Conservation (phyloP, 225 moss, liverwort and hornwort species). For the Marchantia paleacea region DNA sequence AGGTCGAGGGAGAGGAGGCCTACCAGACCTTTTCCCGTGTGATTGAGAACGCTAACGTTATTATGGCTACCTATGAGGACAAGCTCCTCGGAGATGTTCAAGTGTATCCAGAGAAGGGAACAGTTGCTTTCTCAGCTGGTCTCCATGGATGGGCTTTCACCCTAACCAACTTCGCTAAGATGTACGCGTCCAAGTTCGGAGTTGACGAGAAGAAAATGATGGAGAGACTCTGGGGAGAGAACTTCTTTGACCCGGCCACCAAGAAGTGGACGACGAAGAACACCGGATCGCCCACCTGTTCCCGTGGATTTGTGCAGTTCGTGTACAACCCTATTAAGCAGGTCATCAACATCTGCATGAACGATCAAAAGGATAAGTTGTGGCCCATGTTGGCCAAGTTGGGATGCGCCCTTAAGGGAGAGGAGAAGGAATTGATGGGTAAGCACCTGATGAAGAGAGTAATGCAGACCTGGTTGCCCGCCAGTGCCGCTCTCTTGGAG, state of each 20-base stretch:
- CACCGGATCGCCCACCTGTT: conserved; percentile 62
- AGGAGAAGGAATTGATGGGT: conserved; percentile 50
- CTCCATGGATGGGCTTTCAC: conserved; percentile 45
- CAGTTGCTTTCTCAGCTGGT: conserved; percentile 46
- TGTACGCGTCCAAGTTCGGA: conserved; percentile 34
- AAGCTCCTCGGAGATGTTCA: conserved; percentile 42
- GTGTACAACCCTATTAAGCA: conserved; percentile 88
- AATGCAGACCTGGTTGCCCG: conserved; percentile 53
- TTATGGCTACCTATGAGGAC: conserved; percentile 46
- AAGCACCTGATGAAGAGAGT: conserved; percentile 53
- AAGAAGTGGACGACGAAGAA: conserved; percentile 80
- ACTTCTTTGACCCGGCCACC: conserved; percentile 73
- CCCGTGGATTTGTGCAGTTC: conserved; percentile 88
- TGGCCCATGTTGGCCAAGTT: conserved; percentile 91
- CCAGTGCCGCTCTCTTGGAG: conserved; percentile 46
- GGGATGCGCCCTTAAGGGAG: conserved; percentile 34
- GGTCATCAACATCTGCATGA: conserved; percentile 89
- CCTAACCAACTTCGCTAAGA: conserved; percentile 43
- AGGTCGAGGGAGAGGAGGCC: conserved; percentile 46
- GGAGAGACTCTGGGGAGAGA: conserved; percentile 97
- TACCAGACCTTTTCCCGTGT: conserved; percentile 45
- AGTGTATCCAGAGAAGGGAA: conserved; percentile 45
- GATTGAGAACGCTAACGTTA: conserved; percentile 47
- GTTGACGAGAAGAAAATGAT: conserved; percentile 80
- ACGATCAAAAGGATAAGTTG: conserved; percentile 91